Percentiles rank a stretch among this genome's conserved stretches.
These are phyloP conservation scores for Kurtzmaniella quercitrusa DNA, from an alignment of 1,139 yeast genomes.

Conservation along the genomic window DNA sequence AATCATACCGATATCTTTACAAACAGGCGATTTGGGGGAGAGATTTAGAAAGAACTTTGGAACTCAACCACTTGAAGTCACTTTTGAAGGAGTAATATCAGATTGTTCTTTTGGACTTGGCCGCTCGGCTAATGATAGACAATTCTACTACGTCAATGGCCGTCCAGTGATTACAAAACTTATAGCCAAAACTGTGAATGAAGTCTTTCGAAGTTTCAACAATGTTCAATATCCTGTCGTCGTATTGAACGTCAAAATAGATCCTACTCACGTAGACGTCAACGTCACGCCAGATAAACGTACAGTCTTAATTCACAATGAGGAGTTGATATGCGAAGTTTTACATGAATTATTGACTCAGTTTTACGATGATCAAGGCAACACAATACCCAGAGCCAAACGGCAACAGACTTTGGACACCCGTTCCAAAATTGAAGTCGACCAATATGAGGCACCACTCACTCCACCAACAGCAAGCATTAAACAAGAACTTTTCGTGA, in stretches of 20 bases:
- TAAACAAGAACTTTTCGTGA: not conserved
- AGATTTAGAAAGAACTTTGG: constrained; percentile 15
- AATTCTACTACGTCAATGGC: constrained; percentile 64
- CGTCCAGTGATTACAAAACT: constrained; percentile 67
- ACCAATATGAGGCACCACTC: not conserved
- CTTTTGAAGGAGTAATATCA: constrained; percentile 62
- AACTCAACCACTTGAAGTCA: constrained; percentile 17
- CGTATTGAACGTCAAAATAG: constrained; percentile 54
- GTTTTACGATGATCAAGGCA: constrained; percentile 45
- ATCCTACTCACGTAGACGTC: constrained; percentile 59
- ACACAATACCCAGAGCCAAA: constrained; percentile 36
- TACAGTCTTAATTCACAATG: constrained; percentile 65
- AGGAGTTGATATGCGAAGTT: constrained; percentile 49
- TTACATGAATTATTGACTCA: constrained; percentile 38
- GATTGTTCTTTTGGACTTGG: constrained; percentile 71
- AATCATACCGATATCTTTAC: constrained; percentile 43
- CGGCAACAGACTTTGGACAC: not conserved
- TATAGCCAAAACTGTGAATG: constrained; percentile 61
- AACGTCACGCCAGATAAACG: constrained; percentile 92
- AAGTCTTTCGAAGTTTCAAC: constrained; percentile 67
- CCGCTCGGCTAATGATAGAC: constrained; percentile 68
- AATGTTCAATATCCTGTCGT: constrained; percentile 73
- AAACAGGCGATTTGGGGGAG: constrained; percentile 18
- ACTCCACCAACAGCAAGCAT: not conserved
- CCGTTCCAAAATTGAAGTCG: not conserved